Conservation (phyloP, 2,329 filamentous ascomycete species). For the Cordyceps farinosa region DNA sequence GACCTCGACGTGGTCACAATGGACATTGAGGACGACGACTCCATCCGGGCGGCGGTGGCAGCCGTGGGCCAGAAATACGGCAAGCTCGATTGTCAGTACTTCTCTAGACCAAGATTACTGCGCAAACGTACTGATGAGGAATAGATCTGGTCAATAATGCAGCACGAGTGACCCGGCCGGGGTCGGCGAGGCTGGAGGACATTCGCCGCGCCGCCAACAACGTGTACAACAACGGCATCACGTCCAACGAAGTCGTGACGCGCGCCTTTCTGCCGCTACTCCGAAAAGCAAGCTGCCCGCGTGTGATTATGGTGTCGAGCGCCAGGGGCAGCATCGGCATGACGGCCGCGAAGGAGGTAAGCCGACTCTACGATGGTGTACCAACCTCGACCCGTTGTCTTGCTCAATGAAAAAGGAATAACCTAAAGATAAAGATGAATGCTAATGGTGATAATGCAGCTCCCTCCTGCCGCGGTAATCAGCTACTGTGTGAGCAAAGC, state of each 20-base stretch:
- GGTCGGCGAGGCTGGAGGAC: constrained; percentile 14
- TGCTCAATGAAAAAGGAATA: too few species aligned
- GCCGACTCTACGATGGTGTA: not conserved
- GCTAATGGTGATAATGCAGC: not conserved
- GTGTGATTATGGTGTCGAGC: constrained; percentile 23
- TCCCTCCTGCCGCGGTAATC: not conserved
- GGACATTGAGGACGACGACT: constrained; percentile 22
- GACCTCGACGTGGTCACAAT: constrained; percentile 17
- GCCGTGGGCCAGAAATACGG: constrained; percentile 20
- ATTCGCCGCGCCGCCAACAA: constrained; percentile 15
- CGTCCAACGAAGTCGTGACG: constrained; percentile 21
- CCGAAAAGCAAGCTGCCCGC: not conserved
- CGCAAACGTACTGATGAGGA: too few species aligned
- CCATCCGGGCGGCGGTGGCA: constrained; percentile 18
- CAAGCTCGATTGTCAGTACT: constrained; percentile 21
- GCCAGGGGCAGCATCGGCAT: constrained; percentile 20
- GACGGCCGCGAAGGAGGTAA: constrained; percentile 21
- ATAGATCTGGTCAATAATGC: constrained; percentile 5
- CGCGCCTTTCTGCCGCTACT: constrained; percentile 20
- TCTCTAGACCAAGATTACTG: not conserved
- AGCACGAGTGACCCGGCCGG: constrained; percentile 16
- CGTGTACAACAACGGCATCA: constrained; percentile 22
- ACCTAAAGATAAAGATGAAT: not conserved
- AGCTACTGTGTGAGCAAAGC: constrained; percentile 22
- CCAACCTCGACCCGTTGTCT: too few species aligned